These are phyloP conservation scores for Cercophora sp. DNA, from an alignment of 495 filamentous ascomycete species.

Conservation along the genomic window DNA sequence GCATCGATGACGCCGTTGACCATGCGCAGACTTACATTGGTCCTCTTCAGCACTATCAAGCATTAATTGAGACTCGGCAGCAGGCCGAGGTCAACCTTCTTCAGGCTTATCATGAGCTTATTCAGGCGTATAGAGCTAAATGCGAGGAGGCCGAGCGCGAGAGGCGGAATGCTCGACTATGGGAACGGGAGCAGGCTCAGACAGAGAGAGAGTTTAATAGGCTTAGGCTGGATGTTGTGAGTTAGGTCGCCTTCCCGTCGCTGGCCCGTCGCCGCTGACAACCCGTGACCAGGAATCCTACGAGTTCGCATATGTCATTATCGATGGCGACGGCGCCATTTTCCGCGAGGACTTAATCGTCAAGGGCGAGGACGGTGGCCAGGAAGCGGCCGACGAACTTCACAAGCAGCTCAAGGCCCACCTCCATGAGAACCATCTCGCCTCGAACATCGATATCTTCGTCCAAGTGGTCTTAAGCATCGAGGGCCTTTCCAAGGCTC, in stretches of 20 bases:
- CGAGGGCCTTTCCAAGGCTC: conserved; percentile 23
- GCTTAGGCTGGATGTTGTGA: conserved; percentile 16
- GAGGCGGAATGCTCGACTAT: conserved; percentile 22
- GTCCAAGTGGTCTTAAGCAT: conserved; percentile 29
- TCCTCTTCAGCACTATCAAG: conserved; percentile 6
- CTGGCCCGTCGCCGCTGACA: too few species aligned
- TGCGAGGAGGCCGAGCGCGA: conserved; percentile 21
- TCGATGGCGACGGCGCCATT: conserved; percentile 33
- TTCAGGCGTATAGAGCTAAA: conserved; percentile 16
- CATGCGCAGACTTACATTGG: conserved; percentile 11
- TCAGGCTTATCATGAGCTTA: conserved; percentile 13
- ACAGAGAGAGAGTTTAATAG: conserved; percentile 20
- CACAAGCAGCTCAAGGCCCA: conserved; percentile 20
- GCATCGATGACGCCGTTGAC: conserved; percentile 10
- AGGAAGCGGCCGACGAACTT: conserved; percentile 26
- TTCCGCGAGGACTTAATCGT: conserved; percentile 28
- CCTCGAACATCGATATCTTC: conserved; percentile 23
- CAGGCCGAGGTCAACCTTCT: conserved; percentile 7
- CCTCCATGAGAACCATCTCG: conserved; percentile 9
- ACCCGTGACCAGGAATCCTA: conserved; percentile 18
- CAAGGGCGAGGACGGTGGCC: conserved; percentile 29
- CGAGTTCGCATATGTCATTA: conserved; percentile 26
- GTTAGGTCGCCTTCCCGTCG: too few species aligned
- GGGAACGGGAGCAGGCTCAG: conserved; percentile 23
- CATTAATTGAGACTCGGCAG: neutral